Conservation (phyloP, 1,284 basidiomycete genomes). For the Volvariella surrecta region DNA sequence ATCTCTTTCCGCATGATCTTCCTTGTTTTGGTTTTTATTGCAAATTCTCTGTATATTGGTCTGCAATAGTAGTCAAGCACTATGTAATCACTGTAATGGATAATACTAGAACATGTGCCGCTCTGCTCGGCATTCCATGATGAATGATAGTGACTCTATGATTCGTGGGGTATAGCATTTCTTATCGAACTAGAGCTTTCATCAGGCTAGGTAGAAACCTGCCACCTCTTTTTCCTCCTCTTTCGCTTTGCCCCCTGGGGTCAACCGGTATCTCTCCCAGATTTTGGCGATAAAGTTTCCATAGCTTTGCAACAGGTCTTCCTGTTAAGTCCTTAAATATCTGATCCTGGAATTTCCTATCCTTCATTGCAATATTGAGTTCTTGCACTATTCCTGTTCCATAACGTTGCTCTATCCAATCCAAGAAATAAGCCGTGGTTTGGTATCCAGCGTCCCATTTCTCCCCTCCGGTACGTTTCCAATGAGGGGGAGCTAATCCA, state of each 20-base stretch:
- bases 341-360: slow-evolving; percentile 34
- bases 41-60: slow-evolving; percentile 3
- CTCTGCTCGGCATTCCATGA: too few species aligned
- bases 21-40: slow-evolving; percentile 5
- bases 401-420: slow-evolving; percentile 54
- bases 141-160: too few species aligned
- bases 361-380: slow-evolving; percentile 47
- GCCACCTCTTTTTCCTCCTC: too few species aligned
- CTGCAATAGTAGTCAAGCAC: slow-evolving; percentile 1
- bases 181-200: too few species aligned
- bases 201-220: too few species aligned
- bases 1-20: slow-evolving; percentile 4
- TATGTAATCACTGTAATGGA: too few species aligned
- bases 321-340: slow-evolving; percentile 50
- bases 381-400: slow-evolving; percentile 44
- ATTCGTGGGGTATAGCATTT: too few species aligned
- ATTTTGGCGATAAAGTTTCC: slow-evolving; percentile 41
- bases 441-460: slow-evolving; percentile 70
- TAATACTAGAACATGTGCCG: too few species aligned
- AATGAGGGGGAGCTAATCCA: slow-evolving; percentile 55
- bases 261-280: slow-evolving; percentile 15
- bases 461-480: slow-evolving; percentile 35
- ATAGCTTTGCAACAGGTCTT: slow-evolving; percentile 40
- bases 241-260: too few species aligned
- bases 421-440: slow-evolving; percentile 62